Conservation (phyloP, 108 stramenopile species). For the Cyclostephanos invisitatus region DNA sequence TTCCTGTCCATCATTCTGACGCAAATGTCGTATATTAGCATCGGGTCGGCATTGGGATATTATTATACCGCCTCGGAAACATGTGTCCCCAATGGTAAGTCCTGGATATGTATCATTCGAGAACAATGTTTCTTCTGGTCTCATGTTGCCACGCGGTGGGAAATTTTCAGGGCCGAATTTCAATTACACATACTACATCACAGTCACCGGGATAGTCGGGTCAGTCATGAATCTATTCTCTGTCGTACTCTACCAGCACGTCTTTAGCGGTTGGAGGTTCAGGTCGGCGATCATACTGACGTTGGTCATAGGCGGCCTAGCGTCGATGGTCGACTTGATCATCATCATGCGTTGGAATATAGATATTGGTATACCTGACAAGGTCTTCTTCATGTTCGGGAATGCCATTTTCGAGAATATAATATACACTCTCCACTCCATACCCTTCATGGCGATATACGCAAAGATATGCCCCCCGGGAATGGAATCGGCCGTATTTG, state of each 20-base stretch:
- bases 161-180: conserved; percentile 33
- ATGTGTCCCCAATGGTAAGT: conserved; percentile 44
- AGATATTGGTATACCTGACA: conserved; percentile 44
- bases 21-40: conserved; percentile 19
- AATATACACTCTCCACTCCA: conserved; percentile 19
- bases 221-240: conserved; percentile 39
- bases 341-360: conserved; percentile 51
- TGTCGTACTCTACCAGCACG: conserved; percentile 44
- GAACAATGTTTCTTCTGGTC: too few relatives aligned
- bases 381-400: conserved; percentile 45
- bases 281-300: conserved; percentile 47
- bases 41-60: conserved; percentile 41
- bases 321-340: conserved; percentile 43
- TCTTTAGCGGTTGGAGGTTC: conserved; percentile 40
- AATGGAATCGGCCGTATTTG: conserved; percentile 53
- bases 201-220: conserved; percentile 46
- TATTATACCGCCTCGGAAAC: conserved; percentile 41
- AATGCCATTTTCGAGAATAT: conserved; percentile 49
- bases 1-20: conserved; percentile 39
- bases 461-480: conserved; percentile 46
- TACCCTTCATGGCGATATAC: conserved; percentile 36
- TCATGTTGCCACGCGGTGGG: background rate
- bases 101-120: background rate
- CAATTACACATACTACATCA: conserved; percentile 51
- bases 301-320: conserved; percentile 43